A percentile compares a stretch with the other conserved stretches of the same genome.
phyloP scores from a whole-genome alignment of 169 alveolate species.

The Cryptosporidium sp. region DNA sequence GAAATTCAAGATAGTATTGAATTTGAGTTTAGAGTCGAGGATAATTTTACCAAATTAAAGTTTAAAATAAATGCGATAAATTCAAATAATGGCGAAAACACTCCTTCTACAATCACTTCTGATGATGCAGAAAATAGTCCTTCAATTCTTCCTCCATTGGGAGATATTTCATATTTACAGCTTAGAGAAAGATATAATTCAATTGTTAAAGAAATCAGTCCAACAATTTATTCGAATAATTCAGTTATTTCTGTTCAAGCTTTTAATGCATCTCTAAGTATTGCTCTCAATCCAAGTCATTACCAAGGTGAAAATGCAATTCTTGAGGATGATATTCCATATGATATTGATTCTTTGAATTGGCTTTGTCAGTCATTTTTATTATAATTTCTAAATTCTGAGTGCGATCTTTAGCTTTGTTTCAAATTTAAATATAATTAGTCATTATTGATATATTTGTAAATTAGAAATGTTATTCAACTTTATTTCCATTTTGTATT shows the following conservation, averaged over 20 bases:
- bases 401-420: neutral
- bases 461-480: no score
- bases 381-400: neutral
- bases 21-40: conserved; percentile 22
- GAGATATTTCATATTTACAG: conserved; percentile 47
- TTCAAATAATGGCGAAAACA: conserved; percentile 28
- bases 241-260: conserved; percentile 30
- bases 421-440: no score
- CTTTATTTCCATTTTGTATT: no score
- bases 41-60: conserved; percentile 42
- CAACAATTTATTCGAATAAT: conserved; percentile 36
- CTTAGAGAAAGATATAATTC: conserved; percentile 58
- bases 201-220: conserved; percentile 58
- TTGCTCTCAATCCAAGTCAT: conserved; percentile 61
- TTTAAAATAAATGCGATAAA: conserved; percentile 29
- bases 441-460: no score
- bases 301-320: conserved; percentile 38
- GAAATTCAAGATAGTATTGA: conserved; percentile 33
- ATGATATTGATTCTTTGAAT: conserved; percentile 61
- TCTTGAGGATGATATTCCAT: conserved; percentile 31
- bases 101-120: conserved; percentile 71
- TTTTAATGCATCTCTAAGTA: conserved; percentile 46
- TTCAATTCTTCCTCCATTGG: conserved; percentile 54
- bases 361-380: conserved; percentile 73
- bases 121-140: conserved; percentile 55